phyloP scores from a whole-genome alignment of 202 grass and related monocot genomes.

The Musa balbisiana region DNA sequence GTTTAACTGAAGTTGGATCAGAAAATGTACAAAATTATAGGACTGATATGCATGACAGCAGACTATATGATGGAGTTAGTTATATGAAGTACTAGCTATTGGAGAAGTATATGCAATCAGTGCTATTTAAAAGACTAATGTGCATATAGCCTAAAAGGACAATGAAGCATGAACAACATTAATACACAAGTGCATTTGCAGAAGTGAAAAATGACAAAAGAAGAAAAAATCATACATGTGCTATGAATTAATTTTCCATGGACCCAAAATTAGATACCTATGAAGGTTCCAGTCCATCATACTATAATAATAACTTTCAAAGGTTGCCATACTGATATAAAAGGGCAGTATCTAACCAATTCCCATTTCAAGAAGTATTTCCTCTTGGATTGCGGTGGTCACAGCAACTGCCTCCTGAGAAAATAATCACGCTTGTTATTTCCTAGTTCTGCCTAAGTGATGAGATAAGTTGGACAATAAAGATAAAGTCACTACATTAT shows the following conservation, averaged over 20 bases:
- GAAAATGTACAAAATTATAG: background rate
- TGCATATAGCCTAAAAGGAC: background rate
- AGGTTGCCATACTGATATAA: background rate
- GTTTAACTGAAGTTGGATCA: background rate
- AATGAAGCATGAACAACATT: constrained; percentile 2
- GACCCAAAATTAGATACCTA: background rate
- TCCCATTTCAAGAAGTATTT: constrained; percentile 68
- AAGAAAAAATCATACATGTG: background rate
- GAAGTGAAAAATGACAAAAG: constrained; percentile 4
- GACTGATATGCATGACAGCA: background rate
- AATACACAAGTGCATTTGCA: background rate
- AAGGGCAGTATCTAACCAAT: constrained; percentile 33
- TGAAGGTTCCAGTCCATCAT: background rate
- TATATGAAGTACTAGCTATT: background rate
- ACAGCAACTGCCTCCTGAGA: constrained; percentile 66
- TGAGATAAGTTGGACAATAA: background rate
- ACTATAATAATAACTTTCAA: background rate
- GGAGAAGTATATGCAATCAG: background rate
- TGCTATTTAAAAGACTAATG: background rate
- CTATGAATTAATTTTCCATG: no score
- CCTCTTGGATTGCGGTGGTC: constrained; percentile 76
- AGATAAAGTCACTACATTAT: background rate
- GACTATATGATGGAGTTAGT: background rate
- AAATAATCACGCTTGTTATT: background rate
- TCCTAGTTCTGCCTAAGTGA: background rate